Evolutionary conservation across 2,329 filamentous ascomycete species (phyloP).

Genomic region (Botrytis deweyae): DNA sequence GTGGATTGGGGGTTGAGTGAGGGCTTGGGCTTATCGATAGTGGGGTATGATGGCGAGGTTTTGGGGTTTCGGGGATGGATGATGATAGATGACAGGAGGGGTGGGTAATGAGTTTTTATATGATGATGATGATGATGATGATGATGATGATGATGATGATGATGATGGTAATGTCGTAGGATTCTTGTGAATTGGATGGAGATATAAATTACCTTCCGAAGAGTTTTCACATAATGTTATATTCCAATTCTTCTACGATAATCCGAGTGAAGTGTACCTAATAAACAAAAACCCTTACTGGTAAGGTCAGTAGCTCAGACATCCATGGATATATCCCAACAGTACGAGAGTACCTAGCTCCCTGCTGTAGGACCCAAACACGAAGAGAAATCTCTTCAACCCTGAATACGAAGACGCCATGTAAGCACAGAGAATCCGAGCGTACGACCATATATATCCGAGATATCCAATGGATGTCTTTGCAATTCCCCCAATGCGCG

Average conservation of each 20-base stretch:
- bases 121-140: no score
- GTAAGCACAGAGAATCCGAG: slow-evolving; percentile 8
- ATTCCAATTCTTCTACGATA: background rate
- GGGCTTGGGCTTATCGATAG: background rate
- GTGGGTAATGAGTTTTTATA: no score
- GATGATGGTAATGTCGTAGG: background rate
- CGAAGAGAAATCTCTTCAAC: background rate
- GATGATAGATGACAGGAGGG: background rate
- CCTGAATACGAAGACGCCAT: background rate
- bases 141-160: background rate
- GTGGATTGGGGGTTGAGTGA: background rate
- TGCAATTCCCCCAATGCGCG: background rate
- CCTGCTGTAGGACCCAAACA: background rate
- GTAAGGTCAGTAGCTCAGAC: background rate
- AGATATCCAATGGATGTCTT: background rate
- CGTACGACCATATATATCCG: background rate
- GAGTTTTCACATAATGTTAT: no score
- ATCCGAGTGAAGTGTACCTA: background rate
- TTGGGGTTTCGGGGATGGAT: background rate
- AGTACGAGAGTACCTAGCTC: background rate
- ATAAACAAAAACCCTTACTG: no score
- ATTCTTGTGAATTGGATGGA: no score
- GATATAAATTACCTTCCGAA: no score
- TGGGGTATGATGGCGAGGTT: background rate
- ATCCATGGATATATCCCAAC: no score